Evolutionary conservation across 225 moss, liverwort and hornwort genomes (phyloP), one percentile per base, ranked within the genome.

Genomic region (Marchantia polymorpha): DNA sequence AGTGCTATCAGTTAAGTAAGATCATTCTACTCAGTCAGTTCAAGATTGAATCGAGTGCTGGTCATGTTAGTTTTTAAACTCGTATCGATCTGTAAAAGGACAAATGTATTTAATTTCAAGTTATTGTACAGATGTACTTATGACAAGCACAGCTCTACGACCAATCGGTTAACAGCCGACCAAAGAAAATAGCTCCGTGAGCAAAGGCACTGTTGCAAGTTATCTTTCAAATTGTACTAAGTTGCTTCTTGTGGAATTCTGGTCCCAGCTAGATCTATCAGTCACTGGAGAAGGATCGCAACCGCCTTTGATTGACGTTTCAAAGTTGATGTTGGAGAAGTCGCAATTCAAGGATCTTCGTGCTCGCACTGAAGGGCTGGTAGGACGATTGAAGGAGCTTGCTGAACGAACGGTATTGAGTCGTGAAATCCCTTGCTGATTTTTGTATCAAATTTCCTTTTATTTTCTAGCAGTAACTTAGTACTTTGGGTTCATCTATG

Each of bases 181-280:
- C n/a, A n/a, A n/a, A n/a, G n/a, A n/a, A n/a, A n/a, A n/a, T n/a
- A n/a, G n/a, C n/a, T n/a, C n/a, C n/a, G n/a, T n/a, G n/a, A n/a
- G n/a, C n/a, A n/a, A n/a, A n/a, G n/a, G n/a, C n/a, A n/a, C n/a
- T 39, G 39, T 39, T 39, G 39, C 39, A 39, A 39, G 39, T 39
- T 39, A 2, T 39, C 39, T 39, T 15, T 31, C 22, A 75, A 31
- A 29, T 0, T 25, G 23, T 26, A 73, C 83, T 86, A 76, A 82
- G 75, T 76, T 60, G 50, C 53, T n/a, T 31, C 67, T 39, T 72
- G 31, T 50, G 49, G 72, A 60, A 60, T 53, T 58, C 25, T 74
- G 79, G 81, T 66, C 82, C 87, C 94, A 96, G 96, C 91, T 96
- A 76, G 92, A 96, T 90, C 85, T 92, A 84, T 91, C 92, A 61